Evolutionary conservation across 164 flowering plant genomes (phyloP).

Genomic region (Nymphaea thermarum): DNA sequence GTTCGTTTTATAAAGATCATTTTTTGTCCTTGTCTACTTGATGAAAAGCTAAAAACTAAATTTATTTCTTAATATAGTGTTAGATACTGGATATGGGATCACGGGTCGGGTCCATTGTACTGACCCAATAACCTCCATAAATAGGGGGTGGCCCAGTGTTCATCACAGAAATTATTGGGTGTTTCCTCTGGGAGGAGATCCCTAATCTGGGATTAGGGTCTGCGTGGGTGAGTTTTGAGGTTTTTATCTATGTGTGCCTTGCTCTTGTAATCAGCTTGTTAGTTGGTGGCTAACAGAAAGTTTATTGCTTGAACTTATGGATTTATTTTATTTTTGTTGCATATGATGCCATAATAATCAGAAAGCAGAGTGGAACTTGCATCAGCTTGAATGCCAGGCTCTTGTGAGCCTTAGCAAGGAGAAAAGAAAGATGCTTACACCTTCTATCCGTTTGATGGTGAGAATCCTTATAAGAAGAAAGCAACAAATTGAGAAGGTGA

Average conservation of each 20-base stretch:
- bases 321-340: neutral
- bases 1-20: too few species aligned
- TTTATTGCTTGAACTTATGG: neutral
- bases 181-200: too few species aligned
- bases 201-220: too few species aligned
- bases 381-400: constrained; percentile 62
- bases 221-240: too few species aligned
- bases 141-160: too few species aligned
- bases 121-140: too few species aligned
- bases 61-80: neutral
- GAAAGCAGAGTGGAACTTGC: constrained; percentile 89
- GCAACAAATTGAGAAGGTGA: constrained; percentile 65
- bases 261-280: neutral
- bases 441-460: constrained; percentile 76
- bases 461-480: constrained; percentile 59
- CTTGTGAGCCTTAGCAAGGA: constrained; percentile 47
- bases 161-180: too few species aligned
- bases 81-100: too few species aligned
- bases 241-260: neutral
- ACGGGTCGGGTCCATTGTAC: too few species aligned
- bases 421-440: constrained; percentile 52
- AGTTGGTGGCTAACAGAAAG: neutral
- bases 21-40: too few species aligned
- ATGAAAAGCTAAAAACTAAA: too few species aligned
- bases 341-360: constrained; percentile 18